Conservation (phyloP, 176 grass and related monocot species). For the Carex scoparia region DNA sequence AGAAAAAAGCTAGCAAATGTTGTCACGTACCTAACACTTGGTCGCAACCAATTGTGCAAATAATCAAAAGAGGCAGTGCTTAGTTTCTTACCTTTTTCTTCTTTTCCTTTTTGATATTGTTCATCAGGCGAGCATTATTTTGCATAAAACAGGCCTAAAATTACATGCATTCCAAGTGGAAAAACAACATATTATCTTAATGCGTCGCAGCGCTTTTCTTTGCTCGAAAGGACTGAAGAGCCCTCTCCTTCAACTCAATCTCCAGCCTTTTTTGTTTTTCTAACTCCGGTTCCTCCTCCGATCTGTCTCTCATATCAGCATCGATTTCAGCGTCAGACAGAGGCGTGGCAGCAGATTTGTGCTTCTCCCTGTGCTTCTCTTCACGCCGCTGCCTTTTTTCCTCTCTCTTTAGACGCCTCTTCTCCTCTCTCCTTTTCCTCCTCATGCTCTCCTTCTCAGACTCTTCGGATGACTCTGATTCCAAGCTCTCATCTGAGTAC, state of each 20-base stretch:
- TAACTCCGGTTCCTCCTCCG: conserved; percentile 29
- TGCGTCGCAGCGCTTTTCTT: conserved; percentile 48
- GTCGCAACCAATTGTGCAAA: background rate
- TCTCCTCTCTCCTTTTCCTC: conserved; percentile 70
- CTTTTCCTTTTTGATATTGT: background rate
- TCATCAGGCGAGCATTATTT: background rate
- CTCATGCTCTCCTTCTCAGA: conserved; percentile 52
- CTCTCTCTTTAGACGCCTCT: conserved; percentile 57
- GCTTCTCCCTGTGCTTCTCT: conserved; percentile 57
- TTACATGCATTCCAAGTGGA: background rate
- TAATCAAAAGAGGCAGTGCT: background rate
- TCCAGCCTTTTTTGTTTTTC: conserved; percentile 70
- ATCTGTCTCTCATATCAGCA: conserved; percentile 35
- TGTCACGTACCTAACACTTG: background rate
- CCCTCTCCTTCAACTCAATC: conserved; percentile 78
- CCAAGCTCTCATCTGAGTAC: conserved; percentile 44
- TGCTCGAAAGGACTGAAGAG: conserved; percentile 71
- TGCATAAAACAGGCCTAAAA: background rate
- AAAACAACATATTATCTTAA: conserved; percentile 39
- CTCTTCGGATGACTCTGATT: conserved; percentile 48
- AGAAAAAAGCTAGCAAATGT: conserved; percentile 1
- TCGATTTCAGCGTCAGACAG: conserved; percentile 43
- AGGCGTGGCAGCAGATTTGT: conserved; percentile 26
- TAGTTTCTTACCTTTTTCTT: background rate
- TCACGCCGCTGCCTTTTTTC: conserved; percentile 69